Conservation (phyloP, 73 alveolate species). For the Paraurostyla sp. region DNA sequence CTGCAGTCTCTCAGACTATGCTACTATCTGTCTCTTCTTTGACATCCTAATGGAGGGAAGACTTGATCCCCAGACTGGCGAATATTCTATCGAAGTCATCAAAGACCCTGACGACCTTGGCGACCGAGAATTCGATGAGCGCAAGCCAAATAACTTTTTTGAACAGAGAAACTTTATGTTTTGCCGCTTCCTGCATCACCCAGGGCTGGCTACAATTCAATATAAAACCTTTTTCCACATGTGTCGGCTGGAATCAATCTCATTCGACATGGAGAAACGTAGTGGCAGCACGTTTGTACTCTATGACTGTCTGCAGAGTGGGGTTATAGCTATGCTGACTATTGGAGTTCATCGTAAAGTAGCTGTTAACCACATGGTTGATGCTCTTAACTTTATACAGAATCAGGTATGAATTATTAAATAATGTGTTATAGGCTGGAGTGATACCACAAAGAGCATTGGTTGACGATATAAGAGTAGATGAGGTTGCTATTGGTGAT, state of each 20-base stretch:
- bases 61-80: conserved; percentile 74
- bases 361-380: conserved; percentile 75
- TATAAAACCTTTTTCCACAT: conserved; percentile 80
- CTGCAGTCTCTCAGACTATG: conserved; percentile 73
- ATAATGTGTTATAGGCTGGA: conserved; percentile 70
- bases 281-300: conserved; percentile 77
- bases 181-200: conserved; percentile 78
- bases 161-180: conserved; percentile 78
- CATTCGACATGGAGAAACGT: conserved; percentile 79
- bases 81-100: conserved; percentile 72
- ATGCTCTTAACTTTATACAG: conserved; percentile 75
- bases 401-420: conserved; percentile 57
- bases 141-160: conserved; percentile 66
- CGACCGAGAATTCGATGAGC: conserved; percentile 49
- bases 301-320: conserved; percentile 74
- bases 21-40: conserved; percentile 74
- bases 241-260: conserved; percentile 77
- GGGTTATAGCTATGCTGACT: conserved; percentile 86
- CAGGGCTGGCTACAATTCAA: conserved; percentile 75
- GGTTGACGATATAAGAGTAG: conserved; percentile 60
- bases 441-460: conserved; percentile 72
- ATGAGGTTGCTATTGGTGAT: conserved; percentile 70
- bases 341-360: conserved; percentile 78
- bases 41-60: conserved; percentile 80
- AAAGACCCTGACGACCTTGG: conserved; percentile 79